These are phyloP conservation scores for Cantharellus cinnabarinus DNA, from an alignment of 768 basidiomycete genomes.

Conservation along the genomic window DNA sequence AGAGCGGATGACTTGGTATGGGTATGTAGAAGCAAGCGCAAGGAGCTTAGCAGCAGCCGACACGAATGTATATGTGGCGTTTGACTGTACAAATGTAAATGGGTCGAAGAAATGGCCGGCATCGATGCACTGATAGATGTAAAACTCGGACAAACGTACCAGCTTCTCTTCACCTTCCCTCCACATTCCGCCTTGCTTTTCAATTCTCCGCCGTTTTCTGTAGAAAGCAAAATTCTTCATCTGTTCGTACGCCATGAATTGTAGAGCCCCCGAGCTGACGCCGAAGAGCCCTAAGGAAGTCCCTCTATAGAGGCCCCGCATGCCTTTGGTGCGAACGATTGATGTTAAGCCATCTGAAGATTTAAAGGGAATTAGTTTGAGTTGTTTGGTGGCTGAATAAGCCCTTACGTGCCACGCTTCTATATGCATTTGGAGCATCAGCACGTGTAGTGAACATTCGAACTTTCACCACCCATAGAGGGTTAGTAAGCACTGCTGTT, in stretches of 20 bases:
- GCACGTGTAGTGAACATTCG: conserved; percentile 77
- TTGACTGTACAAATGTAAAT: conserved; percentile 35
- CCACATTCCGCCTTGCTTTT: conserved; percentile 42
- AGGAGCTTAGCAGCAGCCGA: conserved; percentile 77
- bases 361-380: not conserved
- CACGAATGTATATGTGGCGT: conserved; percentile 77
- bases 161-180: conserved; percentile 64
- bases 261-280: conserved; percentile 83
- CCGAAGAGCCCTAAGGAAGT: conserved; percentile 77
- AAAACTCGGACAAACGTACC: conserved; percentile 26
- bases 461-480: conserved; percentile 94
- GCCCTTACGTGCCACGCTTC: conserved; percentile 53
- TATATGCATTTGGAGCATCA: conserved; percentile 52
- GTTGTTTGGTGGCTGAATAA: conserved; percentile 4
- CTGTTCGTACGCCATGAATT: conserved; percentile 92
- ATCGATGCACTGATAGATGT: not conserved
- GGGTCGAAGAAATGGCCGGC: not conserved
- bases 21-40: conserved; percentile 74
- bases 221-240: conserved; percentile 84
- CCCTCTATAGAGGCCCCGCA: conserved; percentile 66
- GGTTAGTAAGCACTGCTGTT: conserved; percentile 89
- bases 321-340: conserved; percentile 55
- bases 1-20: conserved; percentile 91
- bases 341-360: conserved; percentile 45
- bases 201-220: conserved; percentile 39